A percentile compares a stretch with the other conserved stretches of the same genome.
Conservation (phyloP, 805 yeast genomes). For the Priceomyces melissophilus region DNA sequence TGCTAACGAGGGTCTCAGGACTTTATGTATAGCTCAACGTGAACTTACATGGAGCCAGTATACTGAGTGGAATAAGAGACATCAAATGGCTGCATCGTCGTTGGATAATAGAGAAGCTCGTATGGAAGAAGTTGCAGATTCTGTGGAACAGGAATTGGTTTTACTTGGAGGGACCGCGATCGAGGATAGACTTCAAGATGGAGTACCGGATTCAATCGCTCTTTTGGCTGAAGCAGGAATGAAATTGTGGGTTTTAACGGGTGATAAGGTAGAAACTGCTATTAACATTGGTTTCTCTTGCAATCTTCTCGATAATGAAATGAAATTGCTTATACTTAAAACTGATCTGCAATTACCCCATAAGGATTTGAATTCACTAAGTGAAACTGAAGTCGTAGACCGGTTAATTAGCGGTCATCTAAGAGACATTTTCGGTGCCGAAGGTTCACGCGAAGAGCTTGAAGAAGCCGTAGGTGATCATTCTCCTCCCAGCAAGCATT, state of each 20-base stretch:
- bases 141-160: constrained; percentile 62
- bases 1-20: constrained; percentile 82
- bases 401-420: constrained; percentile 52
- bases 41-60: constrained; percentile 63
- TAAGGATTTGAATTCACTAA: not conserved
- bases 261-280: constrained; percentile 88
- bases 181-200: constrained; percentile 81
- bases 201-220: constrained; percentile 80
- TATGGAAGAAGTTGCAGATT: constrained; percentile 73
- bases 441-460: constrained; percentile 58
- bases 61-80: constrained; percentile 57
- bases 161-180: constrained; percentile 83
- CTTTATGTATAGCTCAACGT: constrained; percentile 73
- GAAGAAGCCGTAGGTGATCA: constrained; percentile 52
- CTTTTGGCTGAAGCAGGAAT: constrained; percentile 72
- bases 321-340: constrained; percentile 66
- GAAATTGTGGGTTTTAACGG: constrained; percentile 82
- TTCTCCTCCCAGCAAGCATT: constrained; percentile 62
- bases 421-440: constrained; percentile 51
- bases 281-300: constrained; percentile 85
- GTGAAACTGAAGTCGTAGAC: constrained; percentile 40
- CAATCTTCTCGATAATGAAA: constrained; percentile 68
- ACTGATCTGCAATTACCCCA: constrained; percentile 18
- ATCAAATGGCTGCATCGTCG: constrained; percentile 64
- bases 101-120: constrained; percentile 61